Conservation (phyloP, 108 stramenopile species). For the Nitzschia palea region DNA sequence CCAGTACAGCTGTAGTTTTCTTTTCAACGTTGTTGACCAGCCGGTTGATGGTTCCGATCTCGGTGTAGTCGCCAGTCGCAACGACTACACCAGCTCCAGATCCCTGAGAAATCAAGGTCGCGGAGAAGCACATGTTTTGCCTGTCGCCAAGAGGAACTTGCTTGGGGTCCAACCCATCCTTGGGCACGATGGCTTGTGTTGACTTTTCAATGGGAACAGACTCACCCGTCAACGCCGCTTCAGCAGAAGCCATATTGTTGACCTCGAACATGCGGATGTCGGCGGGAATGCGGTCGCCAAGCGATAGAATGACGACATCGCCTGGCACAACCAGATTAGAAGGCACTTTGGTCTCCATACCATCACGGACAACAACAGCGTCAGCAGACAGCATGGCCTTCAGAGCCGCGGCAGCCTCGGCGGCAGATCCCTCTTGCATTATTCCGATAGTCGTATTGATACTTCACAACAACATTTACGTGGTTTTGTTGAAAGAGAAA, state of each 20-base stretch:
- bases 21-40: constrained; percentile 76
- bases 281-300: constrained; percentile 86
- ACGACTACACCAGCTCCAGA: constrained; percentile 82
- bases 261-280: constrained; percentile 87
- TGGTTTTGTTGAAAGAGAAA: not conserved
- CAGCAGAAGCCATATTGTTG: constrained; percentile 71
- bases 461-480: constrained; percentile 25
- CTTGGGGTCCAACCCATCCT: constrained; percentile 40
- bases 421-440: constrained; percentile 80
- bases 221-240: constrained; percentile 93
- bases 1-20: constrained; percentile 91
- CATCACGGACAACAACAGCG: constrained; percentile 66
- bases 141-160: constrained; percentile 79
- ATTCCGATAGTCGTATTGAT: constrained; percentile 82
- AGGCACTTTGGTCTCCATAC: constrained; percentile 64
- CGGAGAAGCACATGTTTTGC: constrained; percentile 85
- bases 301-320: constrained; percentile 64
- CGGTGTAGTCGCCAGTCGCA: constrained; percentile 83
- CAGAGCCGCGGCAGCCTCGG: constrained; percentile 76
- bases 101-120: constrained; percentile 91
- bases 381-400: constrained; percentile 82
- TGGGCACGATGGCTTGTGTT: constrained; percentile 45
- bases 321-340: constrained; percentile 73
- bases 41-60: constrained; percentile 94
- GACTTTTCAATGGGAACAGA: constrained; percentile 86